Conservation (phyloP, 139 green algal species). For the Micractinium sp. region DNA sequence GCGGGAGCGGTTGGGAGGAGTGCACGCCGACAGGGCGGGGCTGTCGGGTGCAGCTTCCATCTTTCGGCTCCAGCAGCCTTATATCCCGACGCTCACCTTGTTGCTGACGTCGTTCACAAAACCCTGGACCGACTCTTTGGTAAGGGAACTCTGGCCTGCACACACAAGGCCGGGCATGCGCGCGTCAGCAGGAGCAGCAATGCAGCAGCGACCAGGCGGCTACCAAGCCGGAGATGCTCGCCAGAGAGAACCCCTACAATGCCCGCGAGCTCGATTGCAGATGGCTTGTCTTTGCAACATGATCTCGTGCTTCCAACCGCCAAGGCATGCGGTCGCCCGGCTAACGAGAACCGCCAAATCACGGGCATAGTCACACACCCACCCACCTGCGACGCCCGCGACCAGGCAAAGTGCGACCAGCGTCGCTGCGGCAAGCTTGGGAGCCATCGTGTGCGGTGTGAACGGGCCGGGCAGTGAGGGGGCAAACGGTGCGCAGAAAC, state of each 20-base stretch:
- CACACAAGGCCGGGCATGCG: neutral
- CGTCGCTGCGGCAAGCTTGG: neutral
- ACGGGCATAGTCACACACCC: neutral
- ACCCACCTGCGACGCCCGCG: neutral
- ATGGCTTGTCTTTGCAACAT: neutral
- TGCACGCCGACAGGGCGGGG: too few species aligned
- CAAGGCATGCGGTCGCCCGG: neutral
- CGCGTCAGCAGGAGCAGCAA: neutral
- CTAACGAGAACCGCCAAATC: neutral
- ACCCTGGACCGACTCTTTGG: neutral
- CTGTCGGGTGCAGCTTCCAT: too few species aligned
- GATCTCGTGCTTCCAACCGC: neutral
- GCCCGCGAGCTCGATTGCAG: neutral
- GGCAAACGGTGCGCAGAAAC: neutral
- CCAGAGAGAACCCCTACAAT: neutral
- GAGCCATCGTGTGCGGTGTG: neutral
- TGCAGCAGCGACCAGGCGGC: neutral
- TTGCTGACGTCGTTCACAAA: conserved; percentile 11
- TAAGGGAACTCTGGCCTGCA: neutral
- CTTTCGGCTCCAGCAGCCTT: too few species aligned
- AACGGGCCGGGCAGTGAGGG: neutral
- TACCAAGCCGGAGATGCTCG: neutral
- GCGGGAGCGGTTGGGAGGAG: too few species aligned
- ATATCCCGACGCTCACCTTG: neutral
- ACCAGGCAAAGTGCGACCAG: neutral